Evolutionary conservation across 2,329 filamentous ascomycete genomes (phyloP).

Genomic region (Septoria linicola): DNA sequence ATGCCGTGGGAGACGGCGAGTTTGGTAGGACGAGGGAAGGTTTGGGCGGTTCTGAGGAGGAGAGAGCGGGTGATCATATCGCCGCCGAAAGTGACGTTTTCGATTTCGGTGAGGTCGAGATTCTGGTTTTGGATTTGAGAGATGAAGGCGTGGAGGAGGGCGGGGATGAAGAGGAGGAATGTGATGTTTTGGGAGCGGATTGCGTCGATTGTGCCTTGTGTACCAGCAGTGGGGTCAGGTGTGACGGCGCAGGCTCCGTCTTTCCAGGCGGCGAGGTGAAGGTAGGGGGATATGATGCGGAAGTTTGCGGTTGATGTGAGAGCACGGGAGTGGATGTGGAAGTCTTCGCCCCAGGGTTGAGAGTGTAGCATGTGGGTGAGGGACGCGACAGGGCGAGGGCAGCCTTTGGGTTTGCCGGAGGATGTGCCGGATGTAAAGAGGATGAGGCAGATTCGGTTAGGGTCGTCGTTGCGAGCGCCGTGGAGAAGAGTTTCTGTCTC

Average conservation of each 20-base stretch:
- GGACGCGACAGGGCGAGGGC: constrained; percentile 13
- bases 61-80: constrained; percentile 24
- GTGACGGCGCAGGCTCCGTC: constrained; percentile 24
- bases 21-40: constrained; percentile 19
- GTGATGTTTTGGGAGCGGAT: constrained; percentile 20
- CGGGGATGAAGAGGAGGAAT: constrained; percentile 20
- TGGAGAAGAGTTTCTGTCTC: background rate
- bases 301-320: constrained; percentile 21
- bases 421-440: constrained; percentile 26
- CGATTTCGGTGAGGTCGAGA: constrained; percentile 11
- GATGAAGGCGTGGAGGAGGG: constrained; percentile 17
- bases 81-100: constrained; percentile 14
- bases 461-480: constrained; percentile 15
- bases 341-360: constrained; percentile 8
- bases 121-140: constrained; percentile 6
- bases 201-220: constrained; percentile 13
- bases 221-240: constrained; percentile 13
- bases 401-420: constrained; percentile 23
- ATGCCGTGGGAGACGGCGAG: constrained; percentile 22
- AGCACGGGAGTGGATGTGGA: background rate
- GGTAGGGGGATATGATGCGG: constrained; percentile 20
- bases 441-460: constrained; percentile 15
- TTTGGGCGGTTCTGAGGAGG: constrained; percentile 7
- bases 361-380: constrained; percentile 1
- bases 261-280: constrained; percentile 16